Base-by-base conservation (phyloP, 768 basidiomycete species). In the Lenzites betulinus region DNA sequence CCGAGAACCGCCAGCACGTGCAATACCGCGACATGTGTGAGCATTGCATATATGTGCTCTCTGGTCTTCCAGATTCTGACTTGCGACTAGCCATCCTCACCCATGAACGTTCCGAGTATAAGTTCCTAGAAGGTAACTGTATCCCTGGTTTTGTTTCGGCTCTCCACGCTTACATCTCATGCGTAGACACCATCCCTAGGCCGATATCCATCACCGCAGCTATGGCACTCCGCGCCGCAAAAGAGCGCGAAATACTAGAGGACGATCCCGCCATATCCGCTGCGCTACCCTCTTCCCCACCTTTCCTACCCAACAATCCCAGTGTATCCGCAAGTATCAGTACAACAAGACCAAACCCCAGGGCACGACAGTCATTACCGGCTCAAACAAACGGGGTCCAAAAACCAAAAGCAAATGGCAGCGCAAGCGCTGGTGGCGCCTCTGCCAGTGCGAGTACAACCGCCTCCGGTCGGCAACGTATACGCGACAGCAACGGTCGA, bases 11-110 rank as follows among this genome's bases (percentile, higher is more conserved):
- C 60, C 81, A 78, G 57, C 77, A 74, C 22, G 77, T 93, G 12
- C 80, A 82, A 54, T 91, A 93, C 64, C 78, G 80, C 41, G 91
- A 95, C 70, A 82, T 93, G 80, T 87, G 92, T 93, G 63, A 58
- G 84, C 7, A n/a, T 44, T 20, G 43, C 39, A 33, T 57, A 38
- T 22, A 46, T n/a, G n/a, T n/a, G n/a, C n/a, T n/a, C 28, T 25
- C 38, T 35, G 28, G 9, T 46, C 22, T 26, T 25, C 25, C 47
- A n/a, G 28, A 51, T 67, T 54, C 58, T 25, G 36, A 66, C 15
- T 28, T 47, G 26, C 11, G 7, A 36, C 28, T 57, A 90, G 89
- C 87, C 35, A 75, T 76, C 38, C 81, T 86, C 7, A 81, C 83
- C 3, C 78, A 81, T 54, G 82, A 83, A 66, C 84, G 85, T 63